Percentiles rank a stretch among this genome's conserved stretches.
Evolutionary conservation across 2,329 filamentous ascomycete species (phyloP).

Genomic region (Dactylellina drechsleri): DNA sequence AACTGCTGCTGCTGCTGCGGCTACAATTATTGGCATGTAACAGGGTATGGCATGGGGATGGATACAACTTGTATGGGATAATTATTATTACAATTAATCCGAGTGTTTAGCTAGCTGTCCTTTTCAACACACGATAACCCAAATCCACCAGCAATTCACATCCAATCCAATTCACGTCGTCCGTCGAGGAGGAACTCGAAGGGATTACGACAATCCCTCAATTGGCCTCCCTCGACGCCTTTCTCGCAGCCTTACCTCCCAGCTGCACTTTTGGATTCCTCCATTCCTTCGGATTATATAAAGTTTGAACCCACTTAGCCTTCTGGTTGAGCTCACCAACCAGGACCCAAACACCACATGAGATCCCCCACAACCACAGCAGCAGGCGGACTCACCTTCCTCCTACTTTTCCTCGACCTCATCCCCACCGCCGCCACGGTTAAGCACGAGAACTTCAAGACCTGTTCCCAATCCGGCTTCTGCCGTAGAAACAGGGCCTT

Average conservation of each 20-base stretch:
- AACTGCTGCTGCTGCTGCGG: no score
- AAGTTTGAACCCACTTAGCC: conserved; percentile 1
- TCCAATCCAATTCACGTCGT: background rate
- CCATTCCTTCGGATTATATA: conserved; percentile 6
- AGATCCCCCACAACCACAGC: conserved; percentile 28
- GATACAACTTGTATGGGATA: no score
- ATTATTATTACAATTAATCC: no score
- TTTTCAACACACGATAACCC: conserved; percentile 19
- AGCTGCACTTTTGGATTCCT: conserved; percentile 41
- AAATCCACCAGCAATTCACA: no score
- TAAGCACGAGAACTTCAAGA: conserved; percentile 98
- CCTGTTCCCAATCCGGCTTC: conserved; percentile 93
- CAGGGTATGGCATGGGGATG: no score
- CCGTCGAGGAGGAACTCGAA: conserved; percentile 2
- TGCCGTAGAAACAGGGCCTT: conserved; percentile 93
- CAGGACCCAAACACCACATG: conserved; percentile 19
- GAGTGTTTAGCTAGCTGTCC: background rate
- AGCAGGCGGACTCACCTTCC: conserved; percentile 43
- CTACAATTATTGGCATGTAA: background rate
- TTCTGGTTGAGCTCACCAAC: conserved; percentile 53
- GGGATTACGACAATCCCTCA: conserved; percentile 19
- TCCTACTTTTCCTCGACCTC: conserved; percentile 56
- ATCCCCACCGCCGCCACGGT: conserved; percentile 72
- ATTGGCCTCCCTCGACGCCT: conserved; percentile 17
- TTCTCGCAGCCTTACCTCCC: background rate